Evolutionary conservation across 2,329 filamentous ascomycete species (phyloP), one percentile per base, ranked within the genome.

Genomic region (Cercospora sp.): DNA sequence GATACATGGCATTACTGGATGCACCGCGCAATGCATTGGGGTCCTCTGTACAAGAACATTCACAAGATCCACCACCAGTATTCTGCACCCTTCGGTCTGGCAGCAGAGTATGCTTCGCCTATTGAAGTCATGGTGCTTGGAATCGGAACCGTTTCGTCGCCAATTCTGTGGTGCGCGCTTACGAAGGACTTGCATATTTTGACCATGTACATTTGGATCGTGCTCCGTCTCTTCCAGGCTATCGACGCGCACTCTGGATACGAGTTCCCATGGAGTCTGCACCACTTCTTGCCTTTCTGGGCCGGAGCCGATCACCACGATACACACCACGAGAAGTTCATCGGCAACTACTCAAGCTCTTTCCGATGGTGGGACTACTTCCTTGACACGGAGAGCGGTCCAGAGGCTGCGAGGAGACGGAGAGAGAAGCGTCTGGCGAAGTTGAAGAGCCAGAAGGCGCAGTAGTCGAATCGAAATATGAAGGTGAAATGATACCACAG

Each of bases 1-100:
- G 95, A 99, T 81, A 85, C 94, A 73, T 99, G 95, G 95, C 95
- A 99, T 83, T 99, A 99, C 86, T 98, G 94, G 90, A 89, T 89
- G 74, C 95, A 99, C 83, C 93, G 95, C 75, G 88, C 87, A 53
- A 89, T 99, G 82, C 95, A 99, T 86, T 96, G 93, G 84, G 94
- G 92, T 23, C 92, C 93, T 45, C 89, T 99, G 5, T 99, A 99
- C 89, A 96, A 93, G 85, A 87, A 90, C 77, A 92, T 99, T 76
- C 95, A 99, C 87, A 99, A 99, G 85, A 94, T 99, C 75, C 95
- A 99, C 84, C 95, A 99, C 85, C 94, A 95, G 77, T 99, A 99
- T 85, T 97, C 93, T 42, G 95, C 95, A 12, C 95, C 95, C 18
- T 99, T 99, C 78, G 95, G 95, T 74, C 86, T 99, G 63, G 94